Base-by-base conservation (phyloP, 2,329 filamentous ascomycete species). In the Botrytis paeoniae region DNA sequence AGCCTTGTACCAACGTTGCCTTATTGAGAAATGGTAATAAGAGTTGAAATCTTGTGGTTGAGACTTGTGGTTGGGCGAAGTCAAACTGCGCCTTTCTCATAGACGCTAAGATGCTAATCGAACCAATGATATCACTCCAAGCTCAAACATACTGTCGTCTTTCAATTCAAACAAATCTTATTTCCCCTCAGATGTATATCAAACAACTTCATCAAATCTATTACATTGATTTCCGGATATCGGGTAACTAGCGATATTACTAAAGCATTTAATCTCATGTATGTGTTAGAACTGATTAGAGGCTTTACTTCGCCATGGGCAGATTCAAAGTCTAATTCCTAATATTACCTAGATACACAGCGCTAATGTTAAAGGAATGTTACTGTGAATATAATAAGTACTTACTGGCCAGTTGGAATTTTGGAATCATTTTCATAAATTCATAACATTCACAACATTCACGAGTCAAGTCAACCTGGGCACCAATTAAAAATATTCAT, bases 271-370 rank as follows among this genome's bases (percentile, higher is more conserved):
- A 41, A 35, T 37, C n/a, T 35, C 51, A 37, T 37, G 22, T 14
- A 62, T 51, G 22, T 61, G 16, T 29, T 29, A 63, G 20, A 48
- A 48, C 45, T 22, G 45, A 22, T 48, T 48, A 22, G 32, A 22
- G 22, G 41, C 39, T 70, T 61, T 62, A 41, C 69, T 70, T 45
- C 69, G 59, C 69, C 69, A 48, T 51, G 39, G 69, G 69, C 69
- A 71, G 59, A 71, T 35, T 63, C 4, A n/a, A 32, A 41, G 43
- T 54, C 59, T 51, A 48, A 63, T 20, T 35, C 35, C 20, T 37
- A 14, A n/a, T 25, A 14, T 14, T n/a, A 51, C 25, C 25, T 22
- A n/a, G 18, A n/a, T 12, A 29, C 8, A 41, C 3, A 9, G 25
- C 45, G 35, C 35, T 35, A 41, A 57, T 57, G 4, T 6, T 9